A percentile compares a stretch with the other conserved stretches of the same genome.
These are phyloP conservation scores for Neophaeococcomyces mojaviensis DNA, from an alignment of 2,329 filamentous ascomycete species.

Conservation along the genomic window DNA sequence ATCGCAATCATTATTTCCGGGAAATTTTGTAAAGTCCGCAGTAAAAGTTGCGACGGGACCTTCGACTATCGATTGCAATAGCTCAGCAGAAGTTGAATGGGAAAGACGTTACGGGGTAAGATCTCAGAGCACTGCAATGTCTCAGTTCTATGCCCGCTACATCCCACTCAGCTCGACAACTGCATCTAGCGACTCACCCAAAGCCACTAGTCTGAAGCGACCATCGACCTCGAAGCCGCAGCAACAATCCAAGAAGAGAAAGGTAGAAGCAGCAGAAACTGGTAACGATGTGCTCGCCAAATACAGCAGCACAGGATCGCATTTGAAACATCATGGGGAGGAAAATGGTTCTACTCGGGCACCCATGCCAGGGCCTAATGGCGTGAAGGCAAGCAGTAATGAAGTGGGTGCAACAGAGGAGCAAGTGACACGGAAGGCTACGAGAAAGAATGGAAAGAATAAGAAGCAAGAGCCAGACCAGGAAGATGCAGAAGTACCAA, in stretches of 20 bases:
- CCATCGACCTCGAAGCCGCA: conserved; percentile 13
- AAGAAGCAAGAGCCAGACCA: conserved; percentile 27
- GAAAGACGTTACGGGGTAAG: too few species aligned
- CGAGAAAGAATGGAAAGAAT: conserved; percentile 10
- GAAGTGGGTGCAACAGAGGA: too few species aligned
- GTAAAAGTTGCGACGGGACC: background rate
- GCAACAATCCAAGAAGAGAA: conserved; percentile 33
- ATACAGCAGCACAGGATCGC: background rate
- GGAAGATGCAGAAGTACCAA: conserved; percentile 31
- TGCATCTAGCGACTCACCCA: background rate
- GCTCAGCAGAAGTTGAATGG: too few species aligned
- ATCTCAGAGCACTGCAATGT: conserved; percentile 34
- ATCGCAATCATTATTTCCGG: background rate
- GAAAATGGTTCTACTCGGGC: background rate
- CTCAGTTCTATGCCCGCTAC: conserved; percentile 41
- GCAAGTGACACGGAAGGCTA: conserved; percentile 11
- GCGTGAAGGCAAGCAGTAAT: too few species aligned
- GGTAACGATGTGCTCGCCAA: conserved; percentile 3
- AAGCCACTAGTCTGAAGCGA: conserved; percentile 18
- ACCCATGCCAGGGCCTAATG: too few species aligned
- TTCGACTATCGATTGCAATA: too few species aligned
- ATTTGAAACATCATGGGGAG: too few species aligned
- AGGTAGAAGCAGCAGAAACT: conserved; percentile 24
- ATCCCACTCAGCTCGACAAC: conserved; percentile 30
- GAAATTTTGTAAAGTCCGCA: background rate